Conservation (phyloP, 2,329 filamentous ascomycete genomes). For the Aspergillus sp. region DNA sequence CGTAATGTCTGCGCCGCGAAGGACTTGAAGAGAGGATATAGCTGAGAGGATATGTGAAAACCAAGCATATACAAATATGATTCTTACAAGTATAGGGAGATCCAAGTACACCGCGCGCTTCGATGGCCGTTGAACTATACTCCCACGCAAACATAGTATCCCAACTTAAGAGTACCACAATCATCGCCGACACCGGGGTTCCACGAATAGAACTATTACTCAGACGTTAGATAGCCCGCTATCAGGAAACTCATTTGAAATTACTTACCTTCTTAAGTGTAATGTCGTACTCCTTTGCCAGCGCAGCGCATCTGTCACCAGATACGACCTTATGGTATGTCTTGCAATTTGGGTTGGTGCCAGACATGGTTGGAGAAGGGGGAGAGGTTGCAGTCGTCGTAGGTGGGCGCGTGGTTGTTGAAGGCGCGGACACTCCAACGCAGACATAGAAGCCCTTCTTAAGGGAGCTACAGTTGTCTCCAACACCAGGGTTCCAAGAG, state of each 20-base stretch:
- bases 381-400: not conserved
- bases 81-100: too few relatives aligned
- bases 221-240: too few relatives aligned
- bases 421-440: not conserved
- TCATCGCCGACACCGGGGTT: not conserved
- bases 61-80: too few relatives aligned
- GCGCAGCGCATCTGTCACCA: constrained; percentile 3
- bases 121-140: constrained; percentile 4
- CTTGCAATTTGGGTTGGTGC: not conserved
- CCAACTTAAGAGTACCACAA: constrained; percentile 5
- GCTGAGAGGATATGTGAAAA: too few relatives aligned
- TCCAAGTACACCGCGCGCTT: constrained; percentile 6
- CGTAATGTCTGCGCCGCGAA: too few relatives aligned
- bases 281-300: not conserved
- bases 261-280: too few relatives aligned
- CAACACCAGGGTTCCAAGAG: not conserved
- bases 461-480: not conserved
- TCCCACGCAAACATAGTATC: constrained; percentile 7
- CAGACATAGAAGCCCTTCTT: not conserved
- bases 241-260: too few relatives aligned
- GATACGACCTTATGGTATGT: constrained; percentile 1
- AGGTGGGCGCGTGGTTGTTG: too few relatives aligned
- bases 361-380: not conserved
- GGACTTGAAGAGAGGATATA: too few relatives aligned
- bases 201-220: not conserved